Evolutionary conservation across 163 green algal species (phyloP), one percentile per base, ranked within the genome.

Genomic region (Scenedesmus sp.): DNA sequence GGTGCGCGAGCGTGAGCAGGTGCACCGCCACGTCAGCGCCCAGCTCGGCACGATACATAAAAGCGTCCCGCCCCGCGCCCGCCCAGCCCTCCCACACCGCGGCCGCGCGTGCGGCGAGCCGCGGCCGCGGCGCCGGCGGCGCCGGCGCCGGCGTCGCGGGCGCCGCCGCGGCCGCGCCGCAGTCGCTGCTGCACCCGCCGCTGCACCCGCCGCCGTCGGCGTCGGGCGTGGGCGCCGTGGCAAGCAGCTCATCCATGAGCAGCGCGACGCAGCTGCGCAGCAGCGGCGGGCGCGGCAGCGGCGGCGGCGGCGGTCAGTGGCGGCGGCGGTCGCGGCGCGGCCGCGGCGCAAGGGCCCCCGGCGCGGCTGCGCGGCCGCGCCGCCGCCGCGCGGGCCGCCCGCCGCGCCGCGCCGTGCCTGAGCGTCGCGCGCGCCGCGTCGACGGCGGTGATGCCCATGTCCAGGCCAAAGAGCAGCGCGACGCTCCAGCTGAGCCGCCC

Each of bases 1-100:
- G 86, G 72, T 90, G 86, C 29, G 50, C 34, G 15, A 90, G 75
- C 6, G 86, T 90, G 15, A 87, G 60, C 5, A 36, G 36, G 58
- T 89, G 86, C 15, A 85, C 54, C 11, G 76, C 15, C 31, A 89
- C 9, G 51, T 89, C 86, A 4, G 71, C 64, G 2, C 65, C 31
- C 2, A 91, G 78, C 62, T 91, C 84, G 1, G 53, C 51, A 15
- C 83, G 57, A 14, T 84, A 86, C 31, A 87, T 75, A 18, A 88
- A 73, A 2, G 39, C 60, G 39, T 77, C 69, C 2, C 69, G 33
- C 14, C 83, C 83, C 56, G 78, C 83, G 53, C 77, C 60, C 63
- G 81, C 56, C 77, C 81, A 86, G 1, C 11, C 26, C 31, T 77
- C 28, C 78, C 77, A 87, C 2, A 34, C 24, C 5, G 33, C 22